phyloP scores from a whole-genome alignment of 495 filamentous ascomycete species.

The Xylaria nigripes region DNA sequence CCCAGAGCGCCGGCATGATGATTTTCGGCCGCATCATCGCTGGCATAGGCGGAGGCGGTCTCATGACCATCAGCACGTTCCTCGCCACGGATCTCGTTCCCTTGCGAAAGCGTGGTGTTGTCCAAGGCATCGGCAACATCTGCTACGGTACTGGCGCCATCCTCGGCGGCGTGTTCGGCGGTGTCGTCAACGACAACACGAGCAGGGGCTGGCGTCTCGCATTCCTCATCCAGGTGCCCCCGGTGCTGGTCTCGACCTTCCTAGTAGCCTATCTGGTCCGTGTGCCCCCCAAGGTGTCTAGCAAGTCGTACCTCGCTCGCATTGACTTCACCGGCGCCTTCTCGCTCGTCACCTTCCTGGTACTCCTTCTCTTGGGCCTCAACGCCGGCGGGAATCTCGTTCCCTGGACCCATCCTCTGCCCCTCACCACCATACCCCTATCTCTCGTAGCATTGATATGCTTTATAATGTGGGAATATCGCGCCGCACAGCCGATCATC shows the following conservation, averaged over 20 bases:
- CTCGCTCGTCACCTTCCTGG: slow-evolving; percentile 58
- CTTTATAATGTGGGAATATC: slow-evolving; percentile 61
- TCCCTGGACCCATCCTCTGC: slow-evolving; percentile 75
- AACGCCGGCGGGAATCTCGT: slow-evolving; percentile 80
- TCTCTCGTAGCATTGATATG: slow-evolving; percentile 51
- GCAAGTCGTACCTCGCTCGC: slow-evolving; percentile 56
- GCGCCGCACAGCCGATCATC: slow-evolving; percentile 71
- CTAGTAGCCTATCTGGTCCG: slow-evolving; percentile 61
- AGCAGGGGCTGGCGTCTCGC: slow-evolving; percentile 66
- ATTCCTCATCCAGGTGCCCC: slow-evolving; percentile 74
- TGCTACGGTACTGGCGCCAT: slow-evolving; percentile 60
- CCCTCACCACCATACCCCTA: slow-evolving; percentile 59
- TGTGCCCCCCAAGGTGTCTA: slow-evolving; percentile 65
- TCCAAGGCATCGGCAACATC: slow-evolving; percentile 83
- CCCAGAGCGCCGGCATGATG: slow-evolving; percentile 58
- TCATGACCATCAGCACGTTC: slow-evolving; percentile 77
- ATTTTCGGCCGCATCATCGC: slow-evolving; percentile 75
- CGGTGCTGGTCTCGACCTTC: slow-evolving; percentile 53
- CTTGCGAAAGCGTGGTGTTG: slow-evolving; percentile 68
- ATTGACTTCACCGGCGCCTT: slow-evolving; percentile 78
- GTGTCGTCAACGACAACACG: slow-evolving; percentile 68
- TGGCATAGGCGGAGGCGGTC: slow-evolving; percentile 77
- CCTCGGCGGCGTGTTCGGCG: slow-evolving; percentile 70
- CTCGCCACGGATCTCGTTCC: slow-evolving; percentile 77
- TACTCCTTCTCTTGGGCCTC: slow-evolving; percentile 68